These are phyloP conservation scores for Casuarina glauca DNA, from an alignment of 306 rosid genomes.

Conservation along the genomic window DNA sequence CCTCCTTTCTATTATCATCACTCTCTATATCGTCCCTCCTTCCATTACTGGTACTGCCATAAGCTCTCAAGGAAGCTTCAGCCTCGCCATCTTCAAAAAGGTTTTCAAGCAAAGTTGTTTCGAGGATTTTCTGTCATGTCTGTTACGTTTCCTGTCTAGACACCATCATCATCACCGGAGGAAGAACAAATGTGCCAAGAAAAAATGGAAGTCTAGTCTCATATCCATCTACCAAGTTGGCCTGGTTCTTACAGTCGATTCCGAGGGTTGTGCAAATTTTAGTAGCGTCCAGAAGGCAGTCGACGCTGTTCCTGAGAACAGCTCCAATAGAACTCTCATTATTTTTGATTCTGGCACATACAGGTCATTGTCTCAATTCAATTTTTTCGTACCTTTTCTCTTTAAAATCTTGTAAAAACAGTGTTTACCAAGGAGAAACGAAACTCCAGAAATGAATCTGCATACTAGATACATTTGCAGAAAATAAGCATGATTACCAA, in stretches of 20 bases:
- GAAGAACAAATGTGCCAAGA: constrained; percentile 39
- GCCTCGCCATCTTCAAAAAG: constrained; percentile 27
- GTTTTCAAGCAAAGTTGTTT: constrained; percentile 36
- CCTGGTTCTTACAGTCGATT: constrained; percentile 55
- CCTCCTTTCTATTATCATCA: constrained; percentile 37
- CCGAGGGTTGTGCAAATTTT: constrained; percentile 61
- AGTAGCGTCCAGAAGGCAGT: constrained; percentile 69
- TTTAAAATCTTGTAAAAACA: not conserved
- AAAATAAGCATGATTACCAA: not conserved
- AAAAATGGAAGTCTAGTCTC: constrained; percentile 45
- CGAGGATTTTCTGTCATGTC: constrained; percentile 38
- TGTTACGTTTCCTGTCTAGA: constrained; percentile 35
- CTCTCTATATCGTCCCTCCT: constrained; percentile 27
- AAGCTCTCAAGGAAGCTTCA: constrained; percentile 20
- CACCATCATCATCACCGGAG: constrained; percentile 11
- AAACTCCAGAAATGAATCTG: not conserved
- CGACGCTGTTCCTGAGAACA: constrained; percentile 65
- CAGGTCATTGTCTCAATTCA: constrained; percentile 30
- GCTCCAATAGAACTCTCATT: constrained; percentile 53
- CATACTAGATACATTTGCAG: not conserved
- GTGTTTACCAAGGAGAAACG: not conserved
- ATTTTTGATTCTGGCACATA: constrained; percentile 48
- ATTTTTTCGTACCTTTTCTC: not conserved
- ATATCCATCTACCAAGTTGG: constrained; percentile 48
- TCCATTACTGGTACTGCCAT: constrained; percentile 16